Evolutionary conservation across 768 basidiomycete genomes (phyloP).

Genomic region (Tulasnella sp.): DNA sequence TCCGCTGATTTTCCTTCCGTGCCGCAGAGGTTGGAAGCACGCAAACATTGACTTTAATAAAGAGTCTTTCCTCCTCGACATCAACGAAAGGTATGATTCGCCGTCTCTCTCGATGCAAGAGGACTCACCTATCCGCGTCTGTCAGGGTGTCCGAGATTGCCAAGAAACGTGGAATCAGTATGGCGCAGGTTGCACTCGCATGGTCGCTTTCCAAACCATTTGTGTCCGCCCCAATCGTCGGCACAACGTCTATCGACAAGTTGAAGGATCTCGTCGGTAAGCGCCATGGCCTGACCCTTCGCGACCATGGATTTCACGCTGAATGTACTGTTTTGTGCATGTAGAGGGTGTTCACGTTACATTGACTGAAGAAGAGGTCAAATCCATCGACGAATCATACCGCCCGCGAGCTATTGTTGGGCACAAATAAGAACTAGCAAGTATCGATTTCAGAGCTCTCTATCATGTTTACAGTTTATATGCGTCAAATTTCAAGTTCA

Average conservation of each 20-base stretch:
- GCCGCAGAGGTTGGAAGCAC: not conserved
- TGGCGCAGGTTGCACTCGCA: slow-evolving; percentile 45
- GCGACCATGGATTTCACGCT: not conserved
- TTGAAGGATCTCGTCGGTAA: slow-evolving; percentile 54
- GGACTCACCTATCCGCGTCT: not conserved
- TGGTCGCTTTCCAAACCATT: slow-evolving; percentile 29
- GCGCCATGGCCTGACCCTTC: slow-evolving; percentile 5
- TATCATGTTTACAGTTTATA: no score
- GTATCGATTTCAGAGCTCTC: not conserved
- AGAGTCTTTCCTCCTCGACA: not conserved
- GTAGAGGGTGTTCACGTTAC: slow-evolving; percentile 26
- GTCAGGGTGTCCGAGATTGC: slow-evolving; percentile 41
- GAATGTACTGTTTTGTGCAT: not conserved
- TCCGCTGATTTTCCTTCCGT: no score
- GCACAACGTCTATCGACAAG: slow-evolving; percentile 24
- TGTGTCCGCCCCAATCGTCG: slow-evolving; percentile 27
- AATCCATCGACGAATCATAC: slow-evolving; percentile 44
- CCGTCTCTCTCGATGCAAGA: not conserved
- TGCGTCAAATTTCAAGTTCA: not conserved
- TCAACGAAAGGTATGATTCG: slow-evolving; percentile 14
- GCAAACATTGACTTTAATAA: not conserved
- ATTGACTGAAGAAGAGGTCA: slow-evolving; percentile 45
- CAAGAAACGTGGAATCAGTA: slow-evolving; percentile 41
- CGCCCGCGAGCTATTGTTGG: slow-evolving; percentile 42
- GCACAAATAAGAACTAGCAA: slow-evolving; percentile 26